phyloP scores from a whole-genome alignment of 257 asterid species.

The Nicotiana attenuata region DNA sequence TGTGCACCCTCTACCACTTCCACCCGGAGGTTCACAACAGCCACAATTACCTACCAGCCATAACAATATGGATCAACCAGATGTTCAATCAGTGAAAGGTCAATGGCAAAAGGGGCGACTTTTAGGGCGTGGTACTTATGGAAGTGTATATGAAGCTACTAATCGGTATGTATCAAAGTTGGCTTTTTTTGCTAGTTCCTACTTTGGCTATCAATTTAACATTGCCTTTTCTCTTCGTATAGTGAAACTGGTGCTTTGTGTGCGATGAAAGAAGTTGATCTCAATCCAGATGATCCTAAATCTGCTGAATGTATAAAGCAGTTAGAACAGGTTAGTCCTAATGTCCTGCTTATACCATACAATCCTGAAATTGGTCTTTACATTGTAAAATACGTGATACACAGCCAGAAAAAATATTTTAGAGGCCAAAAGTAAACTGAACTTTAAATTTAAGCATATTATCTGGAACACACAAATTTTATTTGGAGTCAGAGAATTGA shows the following conservation, averaged over 20 bases:
- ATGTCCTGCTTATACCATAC: neutral
- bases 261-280: constrained; percentile 83
- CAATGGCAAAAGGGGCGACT: constrained; percentile 75
- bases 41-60: constrained; percentile 24
- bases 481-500: neutral
- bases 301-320: constrained; percentile 60
- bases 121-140: constrained; percentile 86
- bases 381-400: neutral
- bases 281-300: constrained; percentile 64
- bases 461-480: too few relatives aligned
- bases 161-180: constrained; percentile 41
- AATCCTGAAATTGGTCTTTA: neutral
- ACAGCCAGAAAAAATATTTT: neutral
- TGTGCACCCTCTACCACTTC: constrained; percentile 77
- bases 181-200: neutral
- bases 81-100: constrained; percentile 37
- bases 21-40: constrained; percentile 47
- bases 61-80: constrained; percentile 38
- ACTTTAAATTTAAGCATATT: neutral
- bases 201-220: neutral
- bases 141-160: constrained; percentile 80
- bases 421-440: neutral
- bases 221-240: neutral
- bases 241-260: constrained; percentile 91
- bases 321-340: constrained; percentile 66